Base-by-base conservation (phyloP, 371 early-diverging fungal genomes). In the Rhizopus sp. region DNA sequence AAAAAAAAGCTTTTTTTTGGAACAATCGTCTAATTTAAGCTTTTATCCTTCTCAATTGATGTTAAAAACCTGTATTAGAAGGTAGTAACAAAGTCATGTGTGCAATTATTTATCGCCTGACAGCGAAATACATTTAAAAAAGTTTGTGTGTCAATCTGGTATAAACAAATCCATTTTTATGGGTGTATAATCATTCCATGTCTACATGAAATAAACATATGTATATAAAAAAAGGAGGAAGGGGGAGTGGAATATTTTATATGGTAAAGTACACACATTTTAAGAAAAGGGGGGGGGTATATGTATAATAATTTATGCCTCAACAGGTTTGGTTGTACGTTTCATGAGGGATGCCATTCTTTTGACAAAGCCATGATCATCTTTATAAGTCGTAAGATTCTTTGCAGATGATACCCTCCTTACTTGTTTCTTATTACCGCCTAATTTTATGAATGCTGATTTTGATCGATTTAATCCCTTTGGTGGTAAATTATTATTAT, bases 331-430 rank as follows among this genome's bases (percentile, higher is more conserved):
- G 23, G 52, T 42, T 29, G 23, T 29, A 32, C 62, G 55, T 16
- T 66, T 66, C 47, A 68, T 68, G 29, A 76, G 54, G 2, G 73
- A 65, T 33, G 76, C 64, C 67, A 76, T 68, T 40, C 73, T 57
- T 45, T 68, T 70, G 5, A 76, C 73, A 68, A 76, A 76, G 31
- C 63, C 68, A 29, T 50, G 57, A 9, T 16, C 13, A 39, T 23
- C 23, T 23, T 23, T 23, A 23, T 23, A 23, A 23, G 23, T 23
- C 23, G 42, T 33, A 4, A 58, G 45, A 8, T 55, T 30, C 37
- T 66, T 66, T 7, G 62, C 66, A 23, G 66, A 66, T n/a, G 66
- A 66, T 13, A 42, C 47, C 31, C 60, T 47, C 48, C 59, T 48
- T 9, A 61, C 54, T 16, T 69, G 57, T 38, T 64, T 60, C 12